Conservation (phyloP, 176 grass and related monocot genomes). For the Canna indica region DNA sequence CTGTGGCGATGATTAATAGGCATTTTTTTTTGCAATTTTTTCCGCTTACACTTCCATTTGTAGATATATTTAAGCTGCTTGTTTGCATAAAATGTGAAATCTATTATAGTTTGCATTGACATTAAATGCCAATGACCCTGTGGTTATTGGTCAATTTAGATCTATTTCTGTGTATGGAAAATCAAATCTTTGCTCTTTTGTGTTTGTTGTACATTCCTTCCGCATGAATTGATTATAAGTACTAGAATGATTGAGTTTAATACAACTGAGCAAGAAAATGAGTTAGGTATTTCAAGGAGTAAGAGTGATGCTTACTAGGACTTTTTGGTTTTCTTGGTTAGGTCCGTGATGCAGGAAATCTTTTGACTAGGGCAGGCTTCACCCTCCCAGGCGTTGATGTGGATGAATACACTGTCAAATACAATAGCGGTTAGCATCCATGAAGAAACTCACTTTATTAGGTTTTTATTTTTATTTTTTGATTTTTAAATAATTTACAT, state of each 20-base stretch:
- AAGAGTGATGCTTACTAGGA: neutral
- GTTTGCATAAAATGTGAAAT: neutral
- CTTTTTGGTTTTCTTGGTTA: slow-evolving; percentile 28
- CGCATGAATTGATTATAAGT: neutral
- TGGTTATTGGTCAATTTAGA: neutral
- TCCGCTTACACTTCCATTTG: neutral
- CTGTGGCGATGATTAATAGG: neutral
- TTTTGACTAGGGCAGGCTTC: slow-evolving; percentile 85
- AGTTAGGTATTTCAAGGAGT: neutral
- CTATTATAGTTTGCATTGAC: neutral
- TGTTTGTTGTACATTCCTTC: no score
- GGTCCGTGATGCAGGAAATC: slow-evolving; percentile 92
- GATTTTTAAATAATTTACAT: no score
- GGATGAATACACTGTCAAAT: slow-evolving; percentile 77
- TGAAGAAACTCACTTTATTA: neutral
- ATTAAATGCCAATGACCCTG: neutral
- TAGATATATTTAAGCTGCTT: neutral
- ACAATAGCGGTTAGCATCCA: slow-evolving; percentile 57
- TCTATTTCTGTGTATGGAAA: no score
- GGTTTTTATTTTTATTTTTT: neutral
- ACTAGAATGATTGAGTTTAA: neutral
- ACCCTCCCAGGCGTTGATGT: slow-evolving; percentile 88
- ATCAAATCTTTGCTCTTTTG: no score
- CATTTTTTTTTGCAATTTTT: neutral
- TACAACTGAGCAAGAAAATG: neutral